Conservation (phyloP, 768 basidiomycete genomes). For the Termitomyces eurrhizus region DNA sequence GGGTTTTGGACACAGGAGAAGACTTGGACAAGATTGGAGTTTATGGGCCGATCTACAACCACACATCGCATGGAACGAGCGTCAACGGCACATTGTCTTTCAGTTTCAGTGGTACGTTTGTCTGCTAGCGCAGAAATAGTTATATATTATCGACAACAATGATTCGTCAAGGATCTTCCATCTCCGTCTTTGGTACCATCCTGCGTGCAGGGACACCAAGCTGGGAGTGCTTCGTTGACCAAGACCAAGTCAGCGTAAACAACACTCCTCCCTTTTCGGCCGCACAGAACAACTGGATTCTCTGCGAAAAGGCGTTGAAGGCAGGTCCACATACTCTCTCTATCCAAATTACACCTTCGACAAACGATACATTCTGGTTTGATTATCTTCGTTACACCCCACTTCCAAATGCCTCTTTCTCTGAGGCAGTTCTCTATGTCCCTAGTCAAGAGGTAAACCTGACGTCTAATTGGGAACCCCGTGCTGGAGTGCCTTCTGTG, state of each 20-base stretch:
- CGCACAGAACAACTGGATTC: constrained; percentile 15
- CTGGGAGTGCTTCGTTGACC: constrained; percentile 24
- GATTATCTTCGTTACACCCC: constrained; percentile 6
- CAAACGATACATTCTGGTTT: constrained; percentile 6
- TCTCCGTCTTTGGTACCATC: constrained; percentile 19
- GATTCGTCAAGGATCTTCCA: constrained; percentile 6
- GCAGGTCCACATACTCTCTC: constrained; percentile 21
- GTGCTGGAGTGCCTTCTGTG: not conserved
- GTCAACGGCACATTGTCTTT: constrained; percentile 23
- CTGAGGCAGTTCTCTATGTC: not conserved
- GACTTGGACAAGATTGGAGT: constrained; percentile 23
- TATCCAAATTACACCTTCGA: constrained; percentile 7
- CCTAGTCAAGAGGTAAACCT: not conserved
- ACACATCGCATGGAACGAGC: constrained; percentile 27
- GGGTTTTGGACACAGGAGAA: constrained; percentile 23
- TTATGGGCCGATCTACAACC: constrained; percentile 27
- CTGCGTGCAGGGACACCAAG: constrained; percentile 13
- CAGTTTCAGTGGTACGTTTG: constrained; percentile 24
- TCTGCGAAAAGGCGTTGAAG: constrained; percentile 16
- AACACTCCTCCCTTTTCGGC: not conserved
- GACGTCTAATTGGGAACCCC: not conserved
- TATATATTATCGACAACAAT: not conserved
- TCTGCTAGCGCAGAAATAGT: not conserved
- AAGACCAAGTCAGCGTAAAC: constrained; percentile 17
- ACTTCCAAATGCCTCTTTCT: not conserved